Conservation (phyloP, 2,329 filamentous ascomycete genomes). For the Pseudogymnoascus sp. region DNA sequence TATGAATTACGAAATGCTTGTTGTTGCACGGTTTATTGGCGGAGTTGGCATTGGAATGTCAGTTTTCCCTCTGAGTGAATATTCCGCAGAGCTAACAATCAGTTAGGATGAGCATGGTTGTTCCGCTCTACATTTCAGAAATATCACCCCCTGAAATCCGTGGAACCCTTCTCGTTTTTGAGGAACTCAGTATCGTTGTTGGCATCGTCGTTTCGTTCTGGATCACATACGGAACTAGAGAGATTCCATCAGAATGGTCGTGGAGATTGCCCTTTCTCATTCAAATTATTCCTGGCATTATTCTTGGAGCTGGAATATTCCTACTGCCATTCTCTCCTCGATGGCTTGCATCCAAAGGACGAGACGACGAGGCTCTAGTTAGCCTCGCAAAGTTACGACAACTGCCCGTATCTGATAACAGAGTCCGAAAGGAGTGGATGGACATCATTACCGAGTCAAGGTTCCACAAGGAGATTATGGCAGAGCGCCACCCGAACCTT, state of each 20-base stretch:
- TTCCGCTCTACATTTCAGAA: constrained; percentile 44
- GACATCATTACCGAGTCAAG: constrained; percentile 45
- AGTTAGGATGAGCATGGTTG: constrained; percentile 29
- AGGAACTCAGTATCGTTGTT: constrained; percentile 31
- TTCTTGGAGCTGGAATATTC: constrained; percentile 30
- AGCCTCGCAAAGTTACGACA: constrained; percentile 40
- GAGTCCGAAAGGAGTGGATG: constrained; percentile 41
- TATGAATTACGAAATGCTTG: constrained; percentile 41
- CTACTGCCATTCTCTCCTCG: constrained; percentile 47
- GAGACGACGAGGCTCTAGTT: constrained; percentile 39
- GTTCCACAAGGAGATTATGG: constrained; percentile 39
- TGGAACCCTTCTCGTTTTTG: not conserved
- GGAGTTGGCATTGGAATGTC: constrained; percentile 43
- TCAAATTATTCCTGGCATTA: constrained; percentile 19
- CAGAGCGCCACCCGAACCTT: constrained; percentile 31
- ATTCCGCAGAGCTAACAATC: not conserved
- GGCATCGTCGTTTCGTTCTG: constrained; percentile 36
- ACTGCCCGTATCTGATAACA: constrained; percentile 38
- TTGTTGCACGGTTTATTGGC: constrained; percentile 40
- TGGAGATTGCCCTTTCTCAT: constrained; percentile 27
- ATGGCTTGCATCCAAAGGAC: constrained; percentile 41
- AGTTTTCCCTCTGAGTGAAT: constrained; percentile 20
- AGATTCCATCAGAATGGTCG: constrained; percentile 21
- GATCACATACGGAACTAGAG: constrained; percentile 33
- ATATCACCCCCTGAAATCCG: constrained; percentile 33